A percentile compares a stretch with the other conserved stretches of the same genome.
Conservation (phyloP, 2,329 filamentous ascomycete species). For the Fusarium sp. region DNA sequence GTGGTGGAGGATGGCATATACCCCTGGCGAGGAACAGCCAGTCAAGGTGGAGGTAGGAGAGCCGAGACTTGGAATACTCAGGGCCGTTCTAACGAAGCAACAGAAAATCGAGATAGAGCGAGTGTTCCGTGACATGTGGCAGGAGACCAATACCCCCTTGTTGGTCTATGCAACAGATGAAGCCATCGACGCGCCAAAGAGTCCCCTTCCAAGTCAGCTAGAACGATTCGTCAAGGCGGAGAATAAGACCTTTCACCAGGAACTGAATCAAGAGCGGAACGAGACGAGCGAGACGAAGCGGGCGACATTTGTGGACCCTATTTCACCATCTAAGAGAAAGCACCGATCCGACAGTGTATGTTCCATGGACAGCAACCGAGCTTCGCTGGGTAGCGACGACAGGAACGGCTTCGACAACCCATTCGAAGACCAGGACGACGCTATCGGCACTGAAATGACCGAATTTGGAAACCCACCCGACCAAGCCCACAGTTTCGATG, state of each 20-base stretch:
- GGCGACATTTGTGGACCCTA: slow-evolving; percentile 50
- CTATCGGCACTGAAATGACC: slow-evolving; percentile 43
- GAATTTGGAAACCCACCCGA: slow-evolving; percentile 34
- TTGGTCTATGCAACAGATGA: slow-evolving; percentile 66
- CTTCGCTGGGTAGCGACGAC: slow-evolving; percentile 58
- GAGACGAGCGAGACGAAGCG: slow-evolving; percentile 37
- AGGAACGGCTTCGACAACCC: slow-evolving; percentile 46
- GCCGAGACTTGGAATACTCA: neutral
- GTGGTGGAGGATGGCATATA: slow-evolving; percentile 67
- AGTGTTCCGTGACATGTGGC: slow-evolving; percentile 60
- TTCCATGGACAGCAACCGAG: slow-evolving; percentile 60
- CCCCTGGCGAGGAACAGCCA: slow-evolving; percentile 53
- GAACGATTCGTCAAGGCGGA: slow-evolving; percentile 64
- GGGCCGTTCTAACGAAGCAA: slow-evolving; percentile 20
- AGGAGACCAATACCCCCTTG: slow-evolving; percentile 60
- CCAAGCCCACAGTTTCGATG: slow-evolving; percentile 28
- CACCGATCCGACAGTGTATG: slow-evolving; percentile 59
- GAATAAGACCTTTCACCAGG: slow-evolving; percentile 64
- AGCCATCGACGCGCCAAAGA: slow-evolving; percentile 31
- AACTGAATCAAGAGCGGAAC: slow-evolving; percentile 56
- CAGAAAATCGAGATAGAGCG: slow-evolving; percentile 62
- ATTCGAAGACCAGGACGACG: slow-evolving; percentile 45
- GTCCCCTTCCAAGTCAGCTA: slow-evolving; percentile 53
- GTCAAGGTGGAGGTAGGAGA: slow-evolving; percentile 61
- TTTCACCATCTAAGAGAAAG: slow-evolving; percentile 60